Evolutionary conservation across 371 early-diverging fungal genomes (phyloP), one percentile per base, ranked within the genome.

Genomic region (Capillidium heterosporum): DNA sequence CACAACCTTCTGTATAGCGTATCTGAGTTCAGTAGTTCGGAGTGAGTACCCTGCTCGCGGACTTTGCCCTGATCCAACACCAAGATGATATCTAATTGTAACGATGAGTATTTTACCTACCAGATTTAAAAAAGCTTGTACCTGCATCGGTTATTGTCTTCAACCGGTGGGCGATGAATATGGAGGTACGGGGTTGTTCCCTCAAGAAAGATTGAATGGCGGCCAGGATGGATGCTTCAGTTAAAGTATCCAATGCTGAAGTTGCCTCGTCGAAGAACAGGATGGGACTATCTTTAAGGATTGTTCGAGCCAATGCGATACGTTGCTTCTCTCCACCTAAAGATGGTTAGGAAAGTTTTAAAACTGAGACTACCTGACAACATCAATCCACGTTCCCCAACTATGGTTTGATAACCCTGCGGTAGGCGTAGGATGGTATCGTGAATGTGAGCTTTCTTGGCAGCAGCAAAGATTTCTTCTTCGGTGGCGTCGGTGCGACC

Each of bases 191-290:
- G 5, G 62, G 61, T 24, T 71, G 71, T 47, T 75, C 76, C 28
- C 72, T 67, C 51, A 89, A 66, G 17, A 89, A 73, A 17, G 74
- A 71, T 48, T 78, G 71, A 56, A 95, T 84, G 47, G 85, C 85
- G 7, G 68, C 63, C 64, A 89, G 77, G 44, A 96, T 67, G 0
- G 81, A 71, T 54, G 81, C 78, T 65, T 97, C 96, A 0, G 98
- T 95, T 35, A 77, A 75, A 0, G 85, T 79, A 61, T 96, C 96
- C 19, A 96, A 67, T 0, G 95, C 88, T 0, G 94, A 89, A 0
- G 98, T 96, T 17, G 92, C 85, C 62, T 95, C 95, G 65, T 93
- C 95, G 64, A 95, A 77, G 60, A 92, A 77, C 57, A 88, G 57
- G 31, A 92, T 85, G 2, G 78, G 76, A 5, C 89, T 74, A 46